Evolutionary conservation across 495 filamentous ascomycete genomes (phyloP).

Genomic region (Umbilicaria muhlenbergii): DNA sequence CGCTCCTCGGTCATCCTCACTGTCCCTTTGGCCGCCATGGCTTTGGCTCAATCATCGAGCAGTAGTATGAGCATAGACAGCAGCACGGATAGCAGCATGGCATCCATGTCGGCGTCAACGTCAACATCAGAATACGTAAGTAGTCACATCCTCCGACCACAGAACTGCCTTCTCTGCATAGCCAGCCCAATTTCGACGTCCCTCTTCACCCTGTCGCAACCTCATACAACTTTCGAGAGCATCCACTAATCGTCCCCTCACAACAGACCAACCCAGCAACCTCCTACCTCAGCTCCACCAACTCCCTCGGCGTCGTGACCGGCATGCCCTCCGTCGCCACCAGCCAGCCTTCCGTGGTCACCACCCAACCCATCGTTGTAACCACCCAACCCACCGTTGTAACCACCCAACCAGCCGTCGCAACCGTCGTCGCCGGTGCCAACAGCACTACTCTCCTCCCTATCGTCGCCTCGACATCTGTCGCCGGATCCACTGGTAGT

Average conservation of each 20-base stretch:
- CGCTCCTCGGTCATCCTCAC: not conserved
- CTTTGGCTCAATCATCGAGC: not conserved
- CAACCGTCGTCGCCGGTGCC: constrained; percentile 34
- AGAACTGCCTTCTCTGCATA: too few species aligned
- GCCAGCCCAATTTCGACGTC: too few species aligned
- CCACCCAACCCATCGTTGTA: constrained; percentile 21
- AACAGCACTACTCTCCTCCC: constrained; percentile 8
- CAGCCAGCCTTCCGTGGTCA: constrained; percentile 19
- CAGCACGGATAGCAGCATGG: too few species aligned
- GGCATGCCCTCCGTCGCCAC: constrained; percentile 27
- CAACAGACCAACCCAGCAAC: constrained; percentile 25
- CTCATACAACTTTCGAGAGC: not conserved
- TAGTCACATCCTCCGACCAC: not conserved
- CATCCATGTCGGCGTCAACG: too few species aligned
- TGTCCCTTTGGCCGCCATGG: constrained; percentile 1
- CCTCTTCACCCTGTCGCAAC: too few species aligned
- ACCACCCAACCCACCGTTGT: constrained; percentile 28
- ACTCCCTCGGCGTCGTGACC: constrained; percentile 41
- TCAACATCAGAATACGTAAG: constrained; percentile 1
- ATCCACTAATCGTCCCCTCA: constrained; percentile 2
- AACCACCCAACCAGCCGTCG: constrained; percentile 27
- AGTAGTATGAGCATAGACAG: not conserved
- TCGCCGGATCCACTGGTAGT: constrained; percentile 4
- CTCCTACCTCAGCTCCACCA: constrained; percentile 30
- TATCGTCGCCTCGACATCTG: constrained; percentile 12